phyloP scores from a whole-genome alignment of 805 yeast genomes.

The Zygotorulaspora sp. region DNA sequence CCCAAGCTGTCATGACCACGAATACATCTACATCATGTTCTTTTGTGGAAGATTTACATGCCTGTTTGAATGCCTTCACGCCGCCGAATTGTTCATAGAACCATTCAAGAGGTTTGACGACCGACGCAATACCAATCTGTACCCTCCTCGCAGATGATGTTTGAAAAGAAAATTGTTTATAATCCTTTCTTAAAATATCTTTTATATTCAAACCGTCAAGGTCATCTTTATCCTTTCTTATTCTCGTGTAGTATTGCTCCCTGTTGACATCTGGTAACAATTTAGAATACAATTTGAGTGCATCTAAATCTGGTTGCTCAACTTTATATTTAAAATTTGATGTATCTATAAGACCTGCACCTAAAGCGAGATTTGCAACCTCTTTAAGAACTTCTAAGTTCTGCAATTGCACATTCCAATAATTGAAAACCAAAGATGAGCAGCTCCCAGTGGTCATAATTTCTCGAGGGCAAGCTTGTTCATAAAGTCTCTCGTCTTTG shows the following conservation, averaged over 20 bases:
- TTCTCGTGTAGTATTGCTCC: slow-evolving; percentile 29
- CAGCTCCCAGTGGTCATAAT: slow-evolving; percentile 72
- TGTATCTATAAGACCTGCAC: slow-evolving; percentile 78
- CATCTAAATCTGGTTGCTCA: slow-evolving; percentile 52
- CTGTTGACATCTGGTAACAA: slow-evolving; percentile 19
- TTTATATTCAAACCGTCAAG: slow-evolving; percentile 52
- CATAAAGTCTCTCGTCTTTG: slow-evolving; percentile 55
- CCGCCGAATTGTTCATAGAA: slow-evolving; percentile 37
- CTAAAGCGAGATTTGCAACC: slow-evolving; percentile 46
- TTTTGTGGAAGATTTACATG: slow-evolving; percentile 23
- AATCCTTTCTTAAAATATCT: slow-evolving; percentile 77
- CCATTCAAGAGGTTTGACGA: slow-evolving; percentile 61
- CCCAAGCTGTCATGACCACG: slow-evolving; percentile 48
- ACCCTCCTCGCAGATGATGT: slow-evolving; percentile 28
- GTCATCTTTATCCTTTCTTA: slow-evolving; percentile 54
- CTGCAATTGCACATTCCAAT: slow-evolving; percentile 41
- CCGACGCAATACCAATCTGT: slow-evolving; percentile 70
- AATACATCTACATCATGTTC: slow-evolving; percentile 38
- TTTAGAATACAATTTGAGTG: slow-evolving; percentile 38
- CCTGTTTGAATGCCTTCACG: slow-evolving; percentile 18
- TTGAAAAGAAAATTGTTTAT: slow-evolving; percentile 58
- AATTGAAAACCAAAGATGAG: slow-evolving; percentile 63
- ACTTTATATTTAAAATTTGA: slow-evolving; percentile 60
- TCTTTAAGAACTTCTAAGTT: slow-evolving; percentile 29
- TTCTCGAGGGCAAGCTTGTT: slow-evolving; percentile 56